Percentiles rank a stretch among this genome's conserved stretches.
These are phyloP conservation scores for Echria macrotheca DNA, from an alignment of 495 filamentous ascomycete genomes.

Conservation along the genomic window DNA sequence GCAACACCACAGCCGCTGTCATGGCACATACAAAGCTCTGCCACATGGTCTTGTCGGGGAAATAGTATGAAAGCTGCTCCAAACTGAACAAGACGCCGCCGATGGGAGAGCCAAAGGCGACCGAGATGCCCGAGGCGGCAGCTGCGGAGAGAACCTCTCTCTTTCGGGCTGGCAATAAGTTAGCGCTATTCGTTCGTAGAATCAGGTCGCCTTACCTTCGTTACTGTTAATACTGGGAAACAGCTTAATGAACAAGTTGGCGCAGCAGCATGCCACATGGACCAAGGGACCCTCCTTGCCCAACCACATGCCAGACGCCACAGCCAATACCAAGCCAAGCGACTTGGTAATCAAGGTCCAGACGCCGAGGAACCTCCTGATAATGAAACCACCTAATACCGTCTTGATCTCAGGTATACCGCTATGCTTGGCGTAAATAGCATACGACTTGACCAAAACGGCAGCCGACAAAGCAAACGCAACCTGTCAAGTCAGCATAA, in stretches of 20 bases:
- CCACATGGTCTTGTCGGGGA: constrained; percentile 99
- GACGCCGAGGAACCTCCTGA: constrained; percentile 81
- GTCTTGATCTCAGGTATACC: constrained; percentile 99
- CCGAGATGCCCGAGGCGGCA: constrained; percentile 89
- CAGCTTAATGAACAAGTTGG: constrained; percentile 89
- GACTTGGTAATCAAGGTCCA: constrained; percentile 94
- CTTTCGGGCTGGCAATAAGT: constrained; percentile 64
- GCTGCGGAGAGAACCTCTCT: constrained; percentile 93
- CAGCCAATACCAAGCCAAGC: constrained; percentile 82
- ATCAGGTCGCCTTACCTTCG: constrained; percentile 57
- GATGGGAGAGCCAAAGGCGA: constrained; percentile 95
- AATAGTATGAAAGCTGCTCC: constrained; percentile 97
- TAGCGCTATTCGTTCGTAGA: constrained; percentile 9
- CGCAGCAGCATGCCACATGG: constrained; percentile 96
- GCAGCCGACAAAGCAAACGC: constrained; percentile 76
- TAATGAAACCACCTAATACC: constrained; percentile 89
- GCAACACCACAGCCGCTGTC: constrained; percentile 89
- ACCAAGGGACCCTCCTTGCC: constrained; percentile 97
- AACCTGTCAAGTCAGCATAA: constrained; percentile 47
- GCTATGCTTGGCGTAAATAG: constrained; percentile 86
- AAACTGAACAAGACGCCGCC: constrained; percentile 90
- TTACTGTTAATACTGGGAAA: constrained; percentile 80
- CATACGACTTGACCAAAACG: constrained; percentile 75
- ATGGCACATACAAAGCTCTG: constrained; percentile 98
- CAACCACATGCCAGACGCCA: constrained; percentile 95